Base-by-base conservation (phyloP, 768 basidiomycete genomes). In the Lentinula guzmanii region DNA sequence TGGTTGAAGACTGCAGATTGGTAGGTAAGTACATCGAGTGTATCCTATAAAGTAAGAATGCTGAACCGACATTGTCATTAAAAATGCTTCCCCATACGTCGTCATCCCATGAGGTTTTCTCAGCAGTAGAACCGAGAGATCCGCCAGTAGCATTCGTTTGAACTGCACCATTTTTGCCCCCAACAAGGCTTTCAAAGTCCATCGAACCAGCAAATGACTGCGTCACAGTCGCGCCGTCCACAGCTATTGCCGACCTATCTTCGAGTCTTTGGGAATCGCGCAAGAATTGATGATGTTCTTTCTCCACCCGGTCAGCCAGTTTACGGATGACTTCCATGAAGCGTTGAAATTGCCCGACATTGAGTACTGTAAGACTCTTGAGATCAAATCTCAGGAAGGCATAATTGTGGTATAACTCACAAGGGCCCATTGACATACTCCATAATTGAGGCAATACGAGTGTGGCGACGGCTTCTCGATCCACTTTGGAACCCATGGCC, bases 361-460 rank as follows among this genome's bases (percentile, higher is more conserved):
- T 93, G n/a, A 93, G 69, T 39, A 93, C 90, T 91, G 64, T 34
- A 34, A 46, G 58, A 46, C 16, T 10, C 15, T 24, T 42, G 3
- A 21, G 59, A 52, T 52, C 42, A 1, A 4, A 39, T 61, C 21
- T 50, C 31, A 60, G 9, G 39, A 21, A 33, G 45, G 13, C 24
- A 46, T 24, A 24, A 24, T 13, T 10, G 39, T 35, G 4, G 42
- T 46, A 34, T 6, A 6, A 81, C 90, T 68, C 69, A 93, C 93
- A 71, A 59, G 95, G 95, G 28, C 94, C 95, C 77, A 98, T 96
- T 3, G 91, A 95, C 95, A 99, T 98, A 3, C 89, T 79, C 97
- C 97, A 99, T 31, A 95, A 75, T 77, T 96, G 93, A 8, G 93
- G 93, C 11, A 96, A 77, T 34, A 96, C 91, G 46, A 93, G 78